Evolutionary conservation across 257 asterid species (phyloP).

Genomic region (Solanum okadae): DNA sequence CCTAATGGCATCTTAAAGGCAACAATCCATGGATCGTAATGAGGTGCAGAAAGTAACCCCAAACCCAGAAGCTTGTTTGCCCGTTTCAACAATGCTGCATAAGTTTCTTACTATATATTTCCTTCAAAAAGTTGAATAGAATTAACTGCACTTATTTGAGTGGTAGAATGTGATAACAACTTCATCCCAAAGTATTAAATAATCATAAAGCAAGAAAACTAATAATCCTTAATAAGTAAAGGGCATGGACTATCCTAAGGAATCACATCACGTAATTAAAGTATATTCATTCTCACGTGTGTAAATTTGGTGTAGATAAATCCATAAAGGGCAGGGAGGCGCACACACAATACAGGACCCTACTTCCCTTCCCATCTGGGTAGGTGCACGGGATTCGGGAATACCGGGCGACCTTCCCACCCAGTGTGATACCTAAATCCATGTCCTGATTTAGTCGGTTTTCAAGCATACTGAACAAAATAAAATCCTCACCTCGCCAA

Average conservation of each 20-base stretch:
- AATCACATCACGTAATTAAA: not conserved
- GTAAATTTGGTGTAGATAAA: not conserved
- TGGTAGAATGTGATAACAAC: not conserved
- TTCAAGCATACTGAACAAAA: not conserved
- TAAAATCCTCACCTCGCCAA: constrained; percentile 64
- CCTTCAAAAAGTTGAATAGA: not conserved
- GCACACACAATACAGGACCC: not conserved
- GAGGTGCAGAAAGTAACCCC: not conserved
- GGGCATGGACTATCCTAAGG: not conserved
- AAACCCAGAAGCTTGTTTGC: not conserved
- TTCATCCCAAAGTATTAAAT: not conserved
- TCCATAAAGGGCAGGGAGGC: not conserved
- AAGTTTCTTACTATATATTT: not conserved
- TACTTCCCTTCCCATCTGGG: not conserved
- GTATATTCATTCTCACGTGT: not conserved
- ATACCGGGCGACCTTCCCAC: not conserved
- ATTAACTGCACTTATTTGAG: not conserved
- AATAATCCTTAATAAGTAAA: not conserved
- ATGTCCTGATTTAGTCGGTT: not conserved
- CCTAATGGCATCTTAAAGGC: not conserved
- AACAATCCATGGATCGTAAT: not conserved
- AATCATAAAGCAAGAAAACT: not conserved
- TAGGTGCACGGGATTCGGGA: not conserved
- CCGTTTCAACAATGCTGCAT: not conserved
- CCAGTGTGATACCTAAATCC: not conserved